A percentile compares a stretch with the other conserved stretches of the same genome.
phyloP scores from a whole-genome alignment of 2,329 filamentous ascomycete genomes.

The Hyphodiscus sp. region DNA sequence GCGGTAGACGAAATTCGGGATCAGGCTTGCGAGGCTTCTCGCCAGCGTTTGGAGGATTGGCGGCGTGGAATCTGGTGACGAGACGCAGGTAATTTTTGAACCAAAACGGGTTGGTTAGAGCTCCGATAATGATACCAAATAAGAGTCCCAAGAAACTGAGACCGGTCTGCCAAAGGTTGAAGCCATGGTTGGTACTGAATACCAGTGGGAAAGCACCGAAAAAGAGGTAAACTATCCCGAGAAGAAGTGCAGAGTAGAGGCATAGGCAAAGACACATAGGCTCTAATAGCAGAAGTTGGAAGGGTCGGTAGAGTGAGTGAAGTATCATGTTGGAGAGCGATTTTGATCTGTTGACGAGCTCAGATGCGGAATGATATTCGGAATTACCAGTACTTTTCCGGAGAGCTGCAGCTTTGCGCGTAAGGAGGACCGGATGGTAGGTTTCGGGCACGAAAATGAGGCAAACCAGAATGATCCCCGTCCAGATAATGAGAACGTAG shows the following conservation, averaged over 20 bases:
- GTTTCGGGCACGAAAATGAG: slow-evolving; percentile 50
- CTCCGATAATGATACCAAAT: slow-evolving; percentile 55
- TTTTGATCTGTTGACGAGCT: slow-evolving; percentile 3
- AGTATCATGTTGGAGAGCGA: slow-evolving; percentile 31
- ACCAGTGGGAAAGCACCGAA: slow-evolving; percentile 81
- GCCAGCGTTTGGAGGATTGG: slow-evolving; percentile 40
- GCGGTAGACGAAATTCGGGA: slow-evolving; percentile 78
- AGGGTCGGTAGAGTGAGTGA: slow-evolving; percentile 55
- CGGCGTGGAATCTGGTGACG: slow-evolving; percentile 40
- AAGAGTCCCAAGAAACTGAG: slow-evolving; percentile 67
- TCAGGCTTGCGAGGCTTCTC: slow-evolving; percentile 48
- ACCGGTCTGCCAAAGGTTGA: slow-evolving; percentile 72
- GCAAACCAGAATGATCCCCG: slow-evolving; percentile 48
- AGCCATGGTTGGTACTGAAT: slow-evolving; percentile 65
- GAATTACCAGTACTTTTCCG: slow-evolving; percentile 7
- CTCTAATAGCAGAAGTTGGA: slow-evolving; percentile 71
- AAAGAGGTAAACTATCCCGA: slow-evolving; percentile 82
- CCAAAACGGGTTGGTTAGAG: slow-evolving; percentile 59
- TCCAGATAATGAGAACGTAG: slow-evolving; percentile 56
- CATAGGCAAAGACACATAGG: slow-evolving; percentile 80
- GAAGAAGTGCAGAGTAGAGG: slow-evolving; percentile 69
- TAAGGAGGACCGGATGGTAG: slow-evolving; percentile 49
- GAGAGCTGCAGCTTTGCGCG: slow-evolving; percentile 31
- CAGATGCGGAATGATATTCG: slow-evolving; percentile 7
- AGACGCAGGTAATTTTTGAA: slow-evolving; percentile 49